These are phyloP conservation scores for Colletotrichum orbiculare DNA, from an alignment of 2,329 filamentous ascomycete species.

Conservation along the genomic window DNA sequence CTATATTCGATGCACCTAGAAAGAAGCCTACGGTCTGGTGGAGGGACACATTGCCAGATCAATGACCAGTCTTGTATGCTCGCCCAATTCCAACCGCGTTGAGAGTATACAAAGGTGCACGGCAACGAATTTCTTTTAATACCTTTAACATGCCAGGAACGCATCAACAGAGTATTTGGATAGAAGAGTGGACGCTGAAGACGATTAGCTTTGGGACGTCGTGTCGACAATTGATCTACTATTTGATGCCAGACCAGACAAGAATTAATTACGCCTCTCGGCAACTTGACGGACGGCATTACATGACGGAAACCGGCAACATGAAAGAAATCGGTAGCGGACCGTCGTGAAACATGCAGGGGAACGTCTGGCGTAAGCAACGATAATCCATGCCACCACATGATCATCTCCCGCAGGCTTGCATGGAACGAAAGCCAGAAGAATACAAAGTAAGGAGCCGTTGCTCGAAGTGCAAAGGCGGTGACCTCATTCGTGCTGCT, in stretches of 20 bases:
- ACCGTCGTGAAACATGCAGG: conserved; percentile 21
- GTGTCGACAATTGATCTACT: too few relatives aligned
- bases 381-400: conserved; percentile 24
- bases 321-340: neutral
- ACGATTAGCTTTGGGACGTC: too few relatives aligned
- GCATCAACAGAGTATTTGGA: too few relatives aligned
- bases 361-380: conserved; percentile 9
- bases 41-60: neutral
- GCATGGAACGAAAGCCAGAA: neutral
- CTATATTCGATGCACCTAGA: neutral
- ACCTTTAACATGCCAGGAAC: too few relatives aligned
- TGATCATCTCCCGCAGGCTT: conserved; percentile 13
- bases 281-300: neutral
- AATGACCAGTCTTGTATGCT: neutral
- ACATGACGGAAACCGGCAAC: conserved; percentile 1
- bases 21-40: neutral
- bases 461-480: conserved; percentile 24
- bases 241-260: neutral
- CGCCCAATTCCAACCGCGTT: too few relatives aligned
- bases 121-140: too few relatives aligned
- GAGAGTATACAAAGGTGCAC: too few relatives aligned
- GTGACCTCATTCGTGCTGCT: conserved; percentile 32
- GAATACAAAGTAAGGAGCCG: conserved; percentile 13
- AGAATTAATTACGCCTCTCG: neutral
- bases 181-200: too few relatives aligned